Evolutionary conservation across 2,329 filamentous ascomycete species (phyloP).

Genomic region (Mycocentrospora acerina): DNA sequence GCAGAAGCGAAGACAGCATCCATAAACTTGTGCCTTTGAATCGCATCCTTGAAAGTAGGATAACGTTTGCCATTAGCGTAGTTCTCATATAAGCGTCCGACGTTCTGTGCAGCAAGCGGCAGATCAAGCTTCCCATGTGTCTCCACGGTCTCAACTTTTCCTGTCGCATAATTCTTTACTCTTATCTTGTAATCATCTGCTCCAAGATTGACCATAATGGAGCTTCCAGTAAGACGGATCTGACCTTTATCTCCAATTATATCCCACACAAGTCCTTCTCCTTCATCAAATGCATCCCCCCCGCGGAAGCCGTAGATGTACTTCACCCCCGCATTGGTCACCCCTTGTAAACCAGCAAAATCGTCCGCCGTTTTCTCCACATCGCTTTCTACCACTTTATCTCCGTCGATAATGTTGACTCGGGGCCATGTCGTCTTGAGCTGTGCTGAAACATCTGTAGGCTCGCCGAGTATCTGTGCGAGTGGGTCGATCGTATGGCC

Average conservation of each 20-base stretch:
- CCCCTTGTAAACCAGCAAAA: background rate
- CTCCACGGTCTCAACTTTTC: background rate
- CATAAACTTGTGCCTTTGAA: constrained; percentile 1
- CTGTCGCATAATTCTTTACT: background rate
- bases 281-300: background rate
- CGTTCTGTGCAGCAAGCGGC: background rate
- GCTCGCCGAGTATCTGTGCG: background rate
- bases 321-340: background rate
- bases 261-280: constrained; percentile 1
- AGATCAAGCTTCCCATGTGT: background rate
- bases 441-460: background rate
- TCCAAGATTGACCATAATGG: background rate
- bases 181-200: background rate
- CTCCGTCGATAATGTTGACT: constrained; percentile 1
- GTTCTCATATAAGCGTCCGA: background rate
- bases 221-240: background rate
- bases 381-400: background rate
- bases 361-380: background rate
- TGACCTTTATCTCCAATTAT: background rate
- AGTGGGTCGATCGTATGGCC: background rate
- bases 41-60: background rate
- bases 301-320: constrained; percentile 1
- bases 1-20: constrained; percentile 1
- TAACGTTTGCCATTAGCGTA: background rate
- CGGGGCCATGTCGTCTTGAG: constrained; percentile 1